Evolutionary conservation across 768 basidiomycete genomes (phyloP), one percentile per base, ranked within the genome.

Genomic region (Phylloporus scabripes): DNA sequence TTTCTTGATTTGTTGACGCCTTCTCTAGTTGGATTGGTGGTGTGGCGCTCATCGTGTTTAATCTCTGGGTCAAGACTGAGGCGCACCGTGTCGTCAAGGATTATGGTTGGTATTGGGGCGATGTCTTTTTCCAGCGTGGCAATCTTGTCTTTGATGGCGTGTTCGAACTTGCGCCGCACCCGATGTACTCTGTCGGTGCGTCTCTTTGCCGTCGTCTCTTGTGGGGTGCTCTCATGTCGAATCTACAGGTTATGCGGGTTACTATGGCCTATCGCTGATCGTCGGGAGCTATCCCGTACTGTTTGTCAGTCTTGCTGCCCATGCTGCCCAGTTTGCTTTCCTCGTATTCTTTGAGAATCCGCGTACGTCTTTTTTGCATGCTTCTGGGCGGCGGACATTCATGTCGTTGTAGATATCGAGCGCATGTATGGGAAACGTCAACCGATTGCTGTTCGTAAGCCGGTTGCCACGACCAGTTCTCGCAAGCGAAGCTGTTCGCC

Each of bases 41-140:
- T 5, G 64, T 89, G 51, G 77, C 80, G 0, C 72, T 99, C 21
- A 92, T 98, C 63, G 79, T 77, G 18, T 98, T 98, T 76, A 98
- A 99, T 66, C 77, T 98, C 31, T 98, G 94, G 93, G 92, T 99
- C 54, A 99, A 99, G 65, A 89, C 87, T 2, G 95, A 98, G 62
- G 96, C 96, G 0, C 96, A 99, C 65, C 80, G 92, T 46, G 92
- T 98, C 42, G 93, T 98, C 52, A 98, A 96, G 60, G 95, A 97
- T 61, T 97, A 95, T 57, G 94, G 93, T 14, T 97, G 92, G 93
- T 97, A 93, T 66, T 92, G 92, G 92, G 93, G 90, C 9, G 90
- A 92, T 57, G 83, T 83, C 49, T 92, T 92, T 71, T 92, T 92
- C 73, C 88, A 91, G 65, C 84, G 89, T n/a, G 90, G 90, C 37